A percentile compares a stretch with the other conserved stretches of the same genome.
Evolutionary conservation across 176 grass and related monocot species (phyloP).

Genomic region (Carex littledalei): DNA sequence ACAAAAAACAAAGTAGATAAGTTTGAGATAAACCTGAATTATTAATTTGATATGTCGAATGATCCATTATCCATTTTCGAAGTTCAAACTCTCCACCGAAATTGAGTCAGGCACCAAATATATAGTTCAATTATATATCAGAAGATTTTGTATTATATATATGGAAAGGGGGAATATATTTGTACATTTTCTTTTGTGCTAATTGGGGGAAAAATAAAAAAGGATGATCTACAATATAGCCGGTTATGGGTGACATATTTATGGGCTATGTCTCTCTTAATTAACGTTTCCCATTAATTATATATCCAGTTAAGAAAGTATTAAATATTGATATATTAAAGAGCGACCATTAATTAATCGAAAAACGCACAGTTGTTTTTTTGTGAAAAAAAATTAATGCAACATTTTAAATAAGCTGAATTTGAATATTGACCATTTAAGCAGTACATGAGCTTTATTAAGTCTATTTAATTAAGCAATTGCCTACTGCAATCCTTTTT

Average conservation of each 20-base stretch:
- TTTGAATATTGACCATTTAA: too few species aligned
- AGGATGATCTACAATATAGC: neutral
- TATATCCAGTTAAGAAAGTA: neutral
- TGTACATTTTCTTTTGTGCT: too few species aligned
- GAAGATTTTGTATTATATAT: too few species aligned
- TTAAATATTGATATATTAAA: neutral
- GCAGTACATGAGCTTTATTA: too few species aligned
- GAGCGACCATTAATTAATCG: neutral
- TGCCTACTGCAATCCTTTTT: neutral
- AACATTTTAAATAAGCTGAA: neutral
- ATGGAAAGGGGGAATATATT: too few species aligned
- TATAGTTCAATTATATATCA: too few species aligned
- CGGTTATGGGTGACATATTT: neutral
- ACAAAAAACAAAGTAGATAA: neutral
- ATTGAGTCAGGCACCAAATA: too few species aligned
- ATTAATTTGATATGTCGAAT: neutral
- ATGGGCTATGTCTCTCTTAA: neutral
- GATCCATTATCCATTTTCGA: too few species aligned
- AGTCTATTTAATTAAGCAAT: neutral
- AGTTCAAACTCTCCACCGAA: too few species aligned
- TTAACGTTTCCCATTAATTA: neutral
- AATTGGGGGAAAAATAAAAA: neutral
- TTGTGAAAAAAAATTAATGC: neutral
- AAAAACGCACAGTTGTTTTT: neutral
- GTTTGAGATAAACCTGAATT: neutral